Evolutionary conservation across 2,329 filamentous ascomycete species (phyloP).

Genomic region (Pseudofabraea citricarpa): DNA sequence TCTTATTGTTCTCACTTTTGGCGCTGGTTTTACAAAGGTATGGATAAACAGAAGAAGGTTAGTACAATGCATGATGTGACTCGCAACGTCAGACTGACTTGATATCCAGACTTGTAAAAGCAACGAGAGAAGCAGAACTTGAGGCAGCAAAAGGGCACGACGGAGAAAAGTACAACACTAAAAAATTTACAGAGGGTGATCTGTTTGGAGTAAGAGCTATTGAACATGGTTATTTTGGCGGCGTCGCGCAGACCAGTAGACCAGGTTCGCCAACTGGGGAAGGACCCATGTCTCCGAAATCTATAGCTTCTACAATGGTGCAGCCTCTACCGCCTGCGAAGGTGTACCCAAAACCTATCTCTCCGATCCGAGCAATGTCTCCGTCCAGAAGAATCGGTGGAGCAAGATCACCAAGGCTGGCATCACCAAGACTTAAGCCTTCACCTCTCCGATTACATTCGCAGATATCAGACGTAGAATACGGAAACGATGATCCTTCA

Average conservation of each 20-base stretch:
- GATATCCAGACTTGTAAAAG: constrained; percentile 12
- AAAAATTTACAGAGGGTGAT: constrained; percentile 17
- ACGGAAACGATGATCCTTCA: not conserved
- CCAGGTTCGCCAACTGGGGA: no score
- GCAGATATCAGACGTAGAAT: not conserved
- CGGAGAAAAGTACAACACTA: constrained; percentile 14
- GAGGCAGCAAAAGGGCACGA: constrained; percentile 11
- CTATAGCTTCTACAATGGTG: no score
- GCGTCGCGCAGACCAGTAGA: constrained; percentile 19
- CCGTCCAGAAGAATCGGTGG: no score
- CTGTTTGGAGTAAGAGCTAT: constrained; percentile 20
- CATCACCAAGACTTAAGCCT: constrained; percentile 10
- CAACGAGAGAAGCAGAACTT: constrained; percentile 12
- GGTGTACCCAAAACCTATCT: constrained; percentile 8
- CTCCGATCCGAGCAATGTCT: constrained; percentile 12
- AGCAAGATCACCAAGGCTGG: not conserved
- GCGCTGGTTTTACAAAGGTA: constrained; percentile 17
- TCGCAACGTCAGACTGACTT: not conserved
- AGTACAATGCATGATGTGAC: not conserved
- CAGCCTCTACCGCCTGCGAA: no score
- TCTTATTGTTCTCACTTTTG: constrained; percentile 14
- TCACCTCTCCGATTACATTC: constrained; percentile 15
- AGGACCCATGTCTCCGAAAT: no score
- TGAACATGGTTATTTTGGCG: constrained; percentile 20
- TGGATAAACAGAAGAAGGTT: constrained; percentile 20